Conservation (phyloP, 106 monocot species). For the Dendrobium catenatum region DNA sequence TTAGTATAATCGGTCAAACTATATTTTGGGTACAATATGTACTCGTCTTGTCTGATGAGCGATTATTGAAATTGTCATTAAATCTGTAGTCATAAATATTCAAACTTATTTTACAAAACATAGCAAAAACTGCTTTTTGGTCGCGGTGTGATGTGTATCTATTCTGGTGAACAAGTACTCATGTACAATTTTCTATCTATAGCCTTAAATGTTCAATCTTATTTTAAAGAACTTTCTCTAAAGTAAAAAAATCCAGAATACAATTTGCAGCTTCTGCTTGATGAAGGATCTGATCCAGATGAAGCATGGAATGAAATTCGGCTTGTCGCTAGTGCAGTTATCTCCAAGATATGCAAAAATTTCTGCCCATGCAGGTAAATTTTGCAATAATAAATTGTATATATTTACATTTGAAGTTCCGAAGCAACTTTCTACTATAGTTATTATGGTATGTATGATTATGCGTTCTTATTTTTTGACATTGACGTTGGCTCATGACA, state of each 20-base stretch:
- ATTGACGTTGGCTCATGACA: neutral
- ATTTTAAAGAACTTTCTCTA: neutral
- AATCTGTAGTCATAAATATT: neutral
- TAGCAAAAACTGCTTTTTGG: neutral
- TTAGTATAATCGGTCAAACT: neutral
- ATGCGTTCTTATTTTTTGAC: neutral
- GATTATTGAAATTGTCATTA: neutral
- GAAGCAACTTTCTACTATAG: no score
- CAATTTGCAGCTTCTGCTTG: conserved; percentile 33
- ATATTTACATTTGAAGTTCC: neutral
- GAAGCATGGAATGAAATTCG: conserved; percentile 45
- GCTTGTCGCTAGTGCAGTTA: conserved; percentile 30
- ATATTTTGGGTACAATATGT: neutral
- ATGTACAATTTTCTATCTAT: neutral
- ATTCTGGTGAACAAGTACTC: neutral
- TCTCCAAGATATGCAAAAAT: conserved; percentile 47
- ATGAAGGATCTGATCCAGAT: conserved; percentile 19
- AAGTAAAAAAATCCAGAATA: conserved; percentile 20
- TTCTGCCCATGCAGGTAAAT: conserved; percentile 48
- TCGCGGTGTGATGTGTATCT: neutral
- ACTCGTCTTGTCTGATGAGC: neutral
- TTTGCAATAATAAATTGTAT: neutral
- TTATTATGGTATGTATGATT: neutral
- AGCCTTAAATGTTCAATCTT: neutral
- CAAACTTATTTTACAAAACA: neutral